phyloP scores from a whole-genome alignment of 2,329 filamentous ascomycete genomes.

The Magnaporthales sp. region DNA sequence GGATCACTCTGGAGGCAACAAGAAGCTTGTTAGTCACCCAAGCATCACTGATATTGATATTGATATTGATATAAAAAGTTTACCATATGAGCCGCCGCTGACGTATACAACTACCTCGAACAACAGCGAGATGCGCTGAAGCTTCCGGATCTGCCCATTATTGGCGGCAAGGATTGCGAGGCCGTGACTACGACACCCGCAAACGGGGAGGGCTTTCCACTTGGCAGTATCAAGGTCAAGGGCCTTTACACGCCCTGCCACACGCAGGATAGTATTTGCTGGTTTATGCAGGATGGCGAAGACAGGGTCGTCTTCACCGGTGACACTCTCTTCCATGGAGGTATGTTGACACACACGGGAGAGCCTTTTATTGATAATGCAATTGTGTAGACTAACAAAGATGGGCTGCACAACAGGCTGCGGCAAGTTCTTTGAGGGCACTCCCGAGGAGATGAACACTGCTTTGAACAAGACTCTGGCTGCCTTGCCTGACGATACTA shows the following conservation, averaged over 20 bases:
- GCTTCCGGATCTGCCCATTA: slow-evolving; percentile 61
- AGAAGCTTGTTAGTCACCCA: slow-evolving; percentile 54
- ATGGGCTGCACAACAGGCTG: slow-evolving; percentile 60
- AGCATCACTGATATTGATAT: background rate
- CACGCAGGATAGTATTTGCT: slow-evolving; percentile 98
- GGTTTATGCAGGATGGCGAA: slow-evolving; percentile 73
- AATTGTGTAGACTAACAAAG: too few relatives aligned
- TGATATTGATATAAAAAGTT: too few relatives aligned
- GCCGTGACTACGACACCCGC: slow-evolving; percentile 68
- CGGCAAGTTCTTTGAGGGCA: slow-evolving; percentile 93
- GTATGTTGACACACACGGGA: slow-evolving; percentile 28
- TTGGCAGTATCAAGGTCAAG: slow-evolving; percentile 76
- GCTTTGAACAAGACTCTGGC: slow-evolving; percentile 82
- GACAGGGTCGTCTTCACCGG: slow-evolving; percentile 83
- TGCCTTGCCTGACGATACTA: slow-evolving; percentile 77
- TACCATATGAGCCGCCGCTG: background rate
- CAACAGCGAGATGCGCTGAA: slow-evolving; percentile 31
- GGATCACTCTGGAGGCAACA: slow-evolving; percentile 91
- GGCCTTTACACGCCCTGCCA: slow-evolving; percentile 95
- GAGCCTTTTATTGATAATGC: background rate
- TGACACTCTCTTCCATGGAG: slow-evolving; percentile 91
- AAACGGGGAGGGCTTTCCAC: slow-evolving; percentile 69
- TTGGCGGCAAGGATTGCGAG: slow-evolving; percentile 76
- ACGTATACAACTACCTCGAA: background rate
- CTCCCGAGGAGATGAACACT: slow-evolving; percentile 80